phyloP scores from a whole-genome alignment of 257 asterid species.

The Coffea canephora region DNA sequence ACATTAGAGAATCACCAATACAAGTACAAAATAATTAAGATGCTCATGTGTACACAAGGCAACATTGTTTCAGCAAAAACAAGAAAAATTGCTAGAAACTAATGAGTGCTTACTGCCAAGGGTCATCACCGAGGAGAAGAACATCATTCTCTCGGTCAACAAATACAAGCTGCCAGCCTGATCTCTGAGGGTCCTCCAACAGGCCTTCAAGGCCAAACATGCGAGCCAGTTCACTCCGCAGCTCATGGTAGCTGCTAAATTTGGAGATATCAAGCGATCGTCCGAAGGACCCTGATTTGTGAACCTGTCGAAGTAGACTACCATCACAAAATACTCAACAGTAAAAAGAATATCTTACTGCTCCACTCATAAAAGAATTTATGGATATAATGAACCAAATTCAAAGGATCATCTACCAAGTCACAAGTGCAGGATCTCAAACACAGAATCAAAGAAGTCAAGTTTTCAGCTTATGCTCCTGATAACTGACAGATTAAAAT shows the following conservation, averaged over 20 bases:
- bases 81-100: conserved; percentile 3
- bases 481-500: no score
- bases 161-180: conserved; percentile 99
- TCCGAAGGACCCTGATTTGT: conserved; percentile 87
- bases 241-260: conserved; percentile 88
- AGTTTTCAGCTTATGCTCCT: neutral
- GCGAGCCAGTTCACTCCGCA: conserved; percentile 86
- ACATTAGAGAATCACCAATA: neutral
- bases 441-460: neutral
- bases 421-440: no score
- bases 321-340: conserved; percentile 3
- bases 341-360: neutral
- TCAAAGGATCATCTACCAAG: neutral
- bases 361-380: neutral
- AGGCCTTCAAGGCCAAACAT: conserved; percentile 92
- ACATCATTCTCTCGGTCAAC: conserved; percentile 96
- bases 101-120: conserved; percentile 84
- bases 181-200: conserved; percentile 97
- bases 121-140: conserved; percentile 98
- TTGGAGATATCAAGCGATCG: conserved; percentile 91
- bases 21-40: neutral
- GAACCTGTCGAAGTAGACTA: conserved; percentile 59
- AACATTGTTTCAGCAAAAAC: neutral
- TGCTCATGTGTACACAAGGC: neutral
- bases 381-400: neutral